Evolutionary conservation across 2,329 filamentous ascomycete species (phyloP), one percentile per base, ranked within the genome.

Genomic region (Penicillium sp.): DNA sequence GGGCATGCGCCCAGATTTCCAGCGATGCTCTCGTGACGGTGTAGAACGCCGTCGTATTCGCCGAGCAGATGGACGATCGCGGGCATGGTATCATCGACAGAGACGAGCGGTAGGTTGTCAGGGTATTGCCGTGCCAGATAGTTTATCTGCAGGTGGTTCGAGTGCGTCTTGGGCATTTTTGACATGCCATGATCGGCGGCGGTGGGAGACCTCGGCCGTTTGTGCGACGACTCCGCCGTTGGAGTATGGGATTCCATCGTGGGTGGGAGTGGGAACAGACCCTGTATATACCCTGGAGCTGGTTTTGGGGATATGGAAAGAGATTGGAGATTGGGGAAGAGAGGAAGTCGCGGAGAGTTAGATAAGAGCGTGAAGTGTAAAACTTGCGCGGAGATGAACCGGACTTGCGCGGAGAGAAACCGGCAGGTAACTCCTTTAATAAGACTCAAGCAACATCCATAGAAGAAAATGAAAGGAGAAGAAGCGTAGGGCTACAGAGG

Each of bases 11-110:
- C 91, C 27, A 96, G 81, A 68, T 91, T 93, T 57, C 89, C 88
- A 46, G 91, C 92, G 66, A 96, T 85, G 72, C 89, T 93, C 76
- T 96, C 91, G 72, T 93, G 90, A 54, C 90, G 86, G 67, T 90
- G 89, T 51, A 96, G 79, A 16, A 94, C 90, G 62, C 87, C 91
- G 82, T 92, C 90, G 74, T 96, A 96, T 65, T 92, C 87, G 69
- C 83, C 83, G 58, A 96, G 84, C 60, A 92, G 81, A 40, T 84
- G 80, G 46, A 94, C 76, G 53, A 94, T 85, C 64, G 89, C 87
- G 13, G 85, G 83, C 67, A 96, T 88, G 11, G 84, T 88, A 68
- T 92, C 90, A 54, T 87, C 82, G 62, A 81, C 80, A 56, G 80
- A 84, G 60, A 87, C 81, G 21, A 87, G 78, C 34, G 85, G 84